Evolutionary conservation across 1,139 yeast species (phyloP).

Genomic region (Diutina rugosa): DNA sequence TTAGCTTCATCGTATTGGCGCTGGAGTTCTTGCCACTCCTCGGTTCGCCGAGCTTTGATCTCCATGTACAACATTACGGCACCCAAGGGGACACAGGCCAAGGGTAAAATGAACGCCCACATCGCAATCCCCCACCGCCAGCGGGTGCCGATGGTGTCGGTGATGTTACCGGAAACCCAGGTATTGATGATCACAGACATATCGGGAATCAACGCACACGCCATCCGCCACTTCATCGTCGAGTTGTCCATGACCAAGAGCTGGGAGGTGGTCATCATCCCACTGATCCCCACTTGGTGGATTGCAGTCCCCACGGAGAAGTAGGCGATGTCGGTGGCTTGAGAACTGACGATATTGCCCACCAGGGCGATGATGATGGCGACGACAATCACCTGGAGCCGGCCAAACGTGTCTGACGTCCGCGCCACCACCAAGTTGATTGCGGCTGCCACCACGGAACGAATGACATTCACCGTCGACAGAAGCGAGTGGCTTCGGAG

Average conservation of each 20-base stretch:
- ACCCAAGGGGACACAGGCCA: neutral
- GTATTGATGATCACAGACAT: constrained; percentile 65
- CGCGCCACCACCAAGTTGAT: constrained; percentile 62
- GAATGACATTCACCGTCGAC: constrained; percentile 52
- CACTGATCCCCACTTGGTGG: constrained; percentile 60
- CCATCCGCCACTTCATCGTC: constrained; percentile 56
- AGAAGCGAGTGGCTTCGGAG: constrained; percentile 46
- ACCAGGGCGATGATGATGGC: constrained; percentile 49
- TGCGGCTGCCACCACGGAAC: constrained; percentile 58
- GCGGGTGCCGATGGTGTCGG: constrained; percentile 10
- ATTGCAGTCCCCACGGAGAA: constrained; percentile 67
- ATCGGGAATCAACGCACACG: constrained; percentile 49
- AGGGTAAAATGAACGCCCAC: constrained; percentile 12
- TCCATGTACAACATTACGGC: neutral
- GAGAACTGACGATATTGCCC: constrained; percentile 63
- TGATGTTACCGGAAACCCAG: constrained; percentile 57
- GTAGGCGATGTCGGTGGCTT: constrained; percentile 48
- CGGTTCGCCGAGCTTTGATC: neutral
- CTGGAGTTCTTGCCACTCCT: neutral
- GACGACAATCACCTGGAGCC: constrained; percentile 41
- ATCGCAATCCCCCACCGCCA: constrained; percentile 46
- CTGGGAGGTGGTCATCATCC: constrained; percentile 42
- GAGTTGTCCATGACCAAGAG: constrained; percentile 56
- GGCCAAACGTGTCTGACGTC: constrained; percentile 58
- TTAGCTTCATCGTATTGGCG: neutral